A percentile compares a stretch with the other conserved stretches of the same genome.
These are phyloP conservation scores for Albugo candida DNA, from an alignment of 352 stramenopile genomes.

Conservation along the genomic window DNA sequence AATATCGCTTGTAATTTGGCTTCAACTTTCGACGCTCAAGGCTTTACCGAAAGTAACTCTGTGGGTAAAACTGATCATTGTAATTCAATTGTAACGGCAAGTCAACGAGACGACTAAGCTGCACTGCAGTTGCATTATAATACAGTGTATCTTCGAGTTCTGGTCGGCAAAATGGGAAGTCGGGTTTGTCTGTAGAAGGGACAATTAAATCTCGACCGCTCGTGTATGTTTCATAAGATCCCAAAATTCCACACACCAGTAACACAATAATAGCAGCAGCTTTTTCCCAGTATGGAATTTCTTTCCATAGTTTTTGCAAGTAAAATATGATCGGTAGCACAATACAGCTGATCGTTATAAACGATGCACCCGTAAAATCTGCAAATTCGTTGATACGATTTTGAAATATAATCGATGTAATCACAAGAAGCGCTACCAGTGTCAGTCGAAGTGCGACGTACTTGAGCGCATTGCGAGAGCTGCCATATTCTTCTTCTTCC, in stretches of 20 bases:
- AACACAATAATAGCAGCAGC: constrained; percentile 3
- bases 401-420: constrained; percentile 19
- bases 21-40: no score
- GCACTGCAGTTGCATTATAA: constrained; percentile 31
- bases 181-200: constrained; percentile 36
- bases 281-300: constrained; percentile 7
- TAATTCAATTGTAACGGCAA: no score
- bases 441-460: constrained; percentile 16
- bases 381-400: constrained; percentile 23
- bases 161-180: constrained; percentile 46
- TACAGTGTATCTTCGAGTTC: constrained; percentile 22
- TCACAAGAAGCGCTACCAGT: constrained; percentile 16
- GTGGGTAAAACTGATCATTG: no score
- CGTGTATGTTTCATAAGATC: constrained; percentile 5
- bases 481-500: constrained; percentile 13
- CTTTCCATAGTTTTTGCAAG: constrained; percentile 14
- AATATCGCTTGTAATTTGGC: no score
- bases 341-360: constrained; percentile 26
- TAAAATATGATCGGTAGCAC: constrained; percentile 22
- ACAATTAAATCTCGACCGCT: constrained; percentile 30
- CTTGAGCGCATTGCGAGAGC: constrained; percentile 15
- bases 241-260: constrained; percentile 2
- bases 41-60: no score
- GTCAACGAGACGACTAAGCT: background rate
- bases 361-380: constrained; percentile 21